Conservation (phyloP, 2,329 filamentous ascomycete species). For the Fusarium dlaminii region DNA sequence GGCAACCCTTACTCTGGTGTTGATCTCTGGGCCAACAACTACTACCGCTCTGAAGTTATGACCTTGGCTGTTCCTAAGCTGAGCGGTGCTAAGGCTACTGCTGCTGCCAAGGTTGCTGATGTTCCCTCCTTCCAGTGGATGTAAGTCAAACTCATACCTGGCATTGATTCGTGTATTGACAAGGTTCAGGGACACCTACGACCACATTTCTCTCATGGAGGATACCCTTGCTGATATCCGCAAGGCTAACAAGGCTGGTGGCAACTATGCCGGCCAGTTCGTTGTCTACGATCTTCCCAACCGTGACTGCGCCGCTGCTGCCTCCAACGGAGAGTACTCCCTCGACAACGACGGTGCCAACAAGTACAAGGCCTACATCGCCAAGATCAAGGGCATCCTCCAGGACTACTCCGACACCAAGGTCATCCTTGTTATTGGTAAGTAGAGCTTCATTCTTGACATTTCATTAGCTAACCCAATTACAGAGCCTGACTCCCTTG, state of each 20-base stretch:
- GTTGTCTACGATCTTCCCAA: slow-evolving; percentile 68
- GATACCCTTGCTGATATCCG: slow-evolving; percentile 57
- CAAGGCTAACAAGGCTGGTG: slow-evolving; percentile 49
- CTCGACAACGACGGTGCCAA: slow-evolving; percentile 60
- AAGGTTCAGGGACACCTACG: slow-evolving; percentile 56
- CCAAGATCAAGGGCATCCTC: slow-evolving; percentile 55
- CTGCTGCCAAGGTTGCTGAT: slow-evolving; percentile 60
- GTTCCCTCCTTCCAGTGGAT: slow-evolving; percentile 64
- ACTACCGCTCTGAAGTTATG: slow-evolving; percentile 65
- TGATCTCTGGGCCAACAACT: slow-evolving; percentile 62
- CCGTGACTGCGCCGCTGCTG: slow-evolving; percentile 66
- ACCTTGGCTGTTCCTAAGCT: slow-evolving; percentile 70
- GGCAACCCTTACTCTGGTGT: slow-evolving; percentile 66
- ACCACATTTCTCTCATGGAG: slow-evolving; percentile 58
- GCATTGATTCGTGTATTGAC: not conserved
- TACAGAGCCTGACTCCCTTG: slow-evolving; percentile 65
- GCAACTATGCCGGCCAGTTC: slow-evolving; percentile 58
- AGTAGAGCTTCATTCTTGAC: not conserved
- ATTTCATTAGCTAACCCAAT: not conserved
- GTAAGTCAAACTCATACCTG: slow-evolving; percentile 42
- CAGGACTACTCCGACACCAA: slow-evolving; percentile 55
- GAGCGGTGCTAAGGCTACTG: slow-evolving; percentile 62
- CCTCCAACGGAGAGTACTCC: slow-evolving; percentile 65
- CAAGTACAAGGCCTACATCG: slow-evolving; percentile 66
- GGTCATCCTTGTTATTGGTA: slow-evolving; percentile 56